A percentile compares a stretch with the other conserved stretches of the same genome.
phyloP scores from a whole-genome alignment of 2,329 filamentous ascomycete species.

The Fusarium solani-melongenae region DNA sequence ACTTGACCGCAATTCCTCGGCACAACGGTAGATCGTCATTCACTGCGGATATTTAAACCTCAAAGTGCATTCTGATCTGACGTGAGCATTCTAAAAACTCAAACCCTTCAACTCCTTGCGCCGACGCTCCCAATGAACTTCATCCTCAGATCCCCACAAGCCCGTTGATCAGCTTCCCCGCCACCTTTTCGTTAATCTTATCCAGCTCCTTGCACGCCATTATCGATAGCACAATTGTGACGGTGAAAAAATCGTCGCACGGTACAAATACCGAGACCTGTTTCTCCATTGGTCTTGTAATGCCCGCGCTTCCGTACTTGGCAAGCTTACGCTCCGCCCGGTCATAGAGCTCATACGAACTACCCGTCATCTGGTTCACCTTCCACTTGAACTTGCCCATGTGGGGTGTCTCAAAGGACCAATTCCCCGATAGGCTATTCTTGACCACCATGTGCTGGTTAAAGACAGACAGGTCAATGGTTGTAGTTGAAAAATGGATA shows the following conservation, averaged over 20 bases:
- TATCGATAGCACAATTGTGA: conserved; percentile 36
- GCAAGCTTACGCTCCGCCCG: conserved; percentile 26
- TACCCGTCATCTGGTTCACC: conserved; percentile 26
- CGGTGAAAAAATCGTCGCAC: conserved; percentile 37
- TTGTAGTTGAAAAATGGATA: conserved; percentile 31
- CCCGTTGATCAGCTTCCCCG: conserved; percentile 3
- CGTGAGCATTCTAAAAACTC: neutral
- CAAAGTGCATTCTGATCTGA: neutral
- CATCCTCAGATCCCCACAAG: neutral
- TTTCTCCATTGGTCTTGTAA: conserved; percentile 27
- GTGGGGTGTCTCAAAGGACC: conserved; percentile 21
- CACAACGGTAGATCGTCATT: neutral
- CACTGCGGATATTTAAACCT: neutral
- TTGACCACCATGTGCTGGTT: conserved; percentile 36
- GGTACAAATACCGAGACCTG: conserved; percentile 30
- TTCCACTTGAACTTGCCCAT: conserved; percentile 45
- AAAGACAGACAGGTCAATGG: conserved; percentile 28
- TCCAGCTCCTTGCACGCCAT: conserved; percentile 20
- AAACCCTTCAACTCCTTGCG: neutral
- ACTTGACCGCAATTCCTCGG: neutral
- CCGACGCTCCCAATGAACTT: neutral
- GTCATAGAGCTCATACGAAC: conserved; percentile 32
- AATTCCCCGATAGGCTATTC: conserved; percentile 29
- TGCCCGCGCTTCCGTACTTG: conserved; percentile 31
- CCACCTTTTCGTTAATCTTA: conserved; percentile 18